These are phyloP conservation scores for Paramecium tetraurelia DNA, from an alignment of 73 alveolate species.

Conservation along the genomic window DNA sequence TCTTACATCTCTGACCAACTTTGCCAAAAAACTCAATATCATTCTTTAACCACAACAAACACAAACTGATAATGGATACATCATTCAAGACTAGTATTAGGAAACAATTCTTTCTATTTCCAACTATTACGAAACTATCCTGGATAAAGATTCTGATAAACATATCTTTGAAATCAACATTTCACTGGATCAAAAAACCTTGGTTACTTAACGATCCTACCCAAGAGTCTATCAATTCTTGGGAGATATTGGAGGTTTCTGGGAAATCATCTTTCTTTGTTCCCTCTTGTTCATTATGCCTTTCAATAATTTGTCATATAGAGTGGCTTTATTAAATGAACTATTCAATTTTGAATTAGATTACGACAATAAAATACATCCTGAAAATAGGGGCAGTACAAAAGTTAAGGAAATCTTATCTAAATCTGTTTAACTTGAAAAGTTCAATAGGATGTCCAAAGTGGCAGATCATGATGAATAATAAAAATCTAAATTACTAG, in stretches of 20 bases:
- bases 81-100: not conserved
- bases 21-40: not conserved
- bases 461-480: not conserved
- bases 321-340: not conserved
- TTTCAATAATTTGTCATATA: not conserved
- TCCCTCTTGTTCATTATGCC: not conserved
- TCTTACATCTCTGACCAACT: not conserved
- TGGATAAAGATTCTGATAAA: not conserved
- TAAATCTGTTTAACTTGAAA: conserved; percentile 12
- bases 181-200: not conserved
- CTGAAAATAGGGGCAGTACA: not conserved
- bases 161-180: not conserved
- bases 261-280: not conserved
- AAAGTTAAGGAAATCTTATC: not conserved
- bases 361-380: not conserved
- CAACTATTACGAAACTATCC: not conserved
- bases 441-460: conserved; percentile 12
- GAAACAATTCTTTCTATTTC: not conserved
- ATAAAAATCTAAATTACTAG: not conserved
- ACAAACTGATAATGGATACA: conserved; percentile 6
- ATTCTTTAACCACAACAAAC: not conserved
- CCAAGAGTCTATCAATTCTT: not conserved
- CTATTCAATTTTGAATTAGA: conserved; percentile 42
- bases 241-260: not conserved
- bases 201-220: not conserved